Evolutionary conservation across 2,329 filamentous ascomycete genomes (phyloP).

Genomic region (Pezicula neosporulosa): DNA sequence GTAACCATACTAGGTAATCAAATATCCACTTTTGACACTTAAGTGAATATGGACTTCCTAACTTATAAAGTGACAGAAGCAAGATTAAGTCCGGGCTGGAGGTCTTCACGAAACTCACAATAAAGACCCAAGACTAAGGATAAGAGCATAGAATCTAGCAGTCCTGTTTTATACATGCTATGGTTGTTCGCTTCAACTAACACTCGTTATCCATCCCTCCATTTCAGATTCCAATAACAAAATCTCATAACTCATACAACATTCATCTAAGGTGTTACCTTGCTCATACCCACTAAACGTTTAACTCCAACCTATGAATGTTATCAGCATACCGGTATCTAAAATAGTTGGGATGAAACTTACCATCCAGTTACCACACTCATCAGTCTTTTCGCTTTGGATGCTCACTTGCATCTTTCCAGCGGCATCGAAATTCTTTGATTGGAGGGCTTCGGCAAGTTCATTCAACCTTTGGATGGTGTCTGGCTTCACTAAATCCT

Average conservation of each 20-base stretch:
- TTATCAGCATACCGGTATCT: conserved; percentile 34
- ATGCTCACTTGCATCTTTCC: conserved; percentile 70
- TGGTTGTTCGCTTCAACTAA: too few relatives aligned
- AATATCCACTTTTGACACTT: too few relatives aligned
- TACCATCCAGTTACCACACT: conserved; percentile 88
- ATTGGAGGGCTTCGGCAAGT: conserved; percentile 63
- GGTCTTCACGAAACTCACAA: too few relatives aligned
- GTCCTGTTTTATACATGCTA: too few relatives aligned
- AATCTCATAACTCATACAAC: not conserved
- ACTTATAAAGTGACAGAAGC: too few relatives aligned
- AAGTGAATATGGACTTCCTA: too few relatives aligned
- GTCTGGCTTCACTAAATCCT: conserved; percentile 79
- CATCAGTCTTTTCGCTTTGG: conserved; percentile 71
- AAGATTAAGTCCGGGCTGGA: too few relatives aligned
- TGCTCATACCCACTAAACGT: conserved; percentile 75
- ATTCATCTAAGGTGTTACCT: conserved; percentile 53
- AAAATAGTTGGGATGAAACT: conserved; percentile 31
- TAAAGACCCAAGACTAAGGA: too few relatives aligned
- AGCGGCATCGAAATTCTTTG: conserved; percentile 66
- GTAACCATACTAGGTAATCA: too few relatives aligned
- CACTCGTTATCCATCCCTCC: not conserved
- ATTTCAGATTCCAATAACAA: not conserved
- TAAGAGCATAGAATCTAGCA: too few relatives aligned
- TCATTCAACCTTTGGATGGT: conserved; percentile 67
- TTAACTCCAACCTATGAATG: conserved; percentile 65